phyloP scores from a whole-genome alignment of 108 stramenopile species.

The Cylindrotheca closterium region DNA sequence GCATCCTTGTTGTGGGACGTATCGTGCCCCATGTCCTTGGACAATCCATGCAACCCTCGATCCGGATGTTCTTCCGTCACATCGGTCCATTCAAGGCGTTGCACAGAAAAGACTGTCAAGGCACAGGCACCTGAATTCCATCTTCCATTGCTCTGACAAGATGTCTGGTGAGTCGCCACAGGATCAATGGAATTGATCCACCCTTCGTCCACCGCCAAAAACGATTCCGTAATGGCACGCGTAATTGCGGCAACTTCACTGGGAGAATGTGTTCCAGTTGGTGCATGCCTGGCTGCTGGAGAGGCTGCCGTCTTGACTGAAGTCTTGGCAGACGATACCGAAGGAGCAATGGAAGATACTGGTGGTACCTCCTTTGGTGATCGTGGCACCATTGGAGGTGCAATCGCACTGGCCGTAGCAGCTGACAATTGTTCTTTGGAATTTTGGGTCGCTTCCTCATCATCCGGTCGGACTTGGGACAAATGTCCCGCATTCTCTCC shows the following conservation, averaged over 20 bases:
- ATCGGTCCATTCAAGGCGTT: conserved; percentile 74
- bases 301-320: conserved; percentile 68
- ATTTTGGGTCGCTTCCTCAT: conserved; percentile 6
- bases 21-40: conserved; percentile 46
- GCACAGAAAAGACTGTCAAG: conserved; percentile 68
- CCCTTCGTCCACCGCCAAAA: conserved; percentile 81
- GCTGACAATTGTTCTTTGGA: conserved; percentile 14
- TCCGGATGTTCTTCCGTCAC: conserved; percentile 32
- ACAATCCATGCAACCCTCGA: conserved; percentile 47
- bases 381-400: conserved; percentile 11
- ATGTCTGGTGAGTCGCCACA: conserved; percentile 76
- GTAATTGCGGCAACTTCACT: conserved; percentile 69
- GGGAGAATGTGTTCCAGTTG: conserved; percentile 67
- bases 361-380: not conserved
- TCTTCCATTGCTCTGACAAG: conserved; percentile 73
- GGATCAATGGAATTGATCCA: conserved; percentile 90
- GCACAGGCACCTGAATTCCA: conserved; percentile 91
- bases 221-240: conserved; percentile 71
- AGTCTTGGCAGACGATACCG: conserved; percentile 69
- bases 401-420: conserved; percentile 13
- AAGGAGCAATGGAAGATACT: conserved; percentile 25
- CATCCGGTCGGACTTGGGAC: conserved; percentile 16
- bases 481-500: conserved; percentile 33
- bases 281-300: conserved; percentile 42
- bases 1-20: conserved; percentile 80